Base-by-base conservation (phyloP, 2,329 filamentous ascomycete species). In the Pyrenochaeta sp. region DNA sequence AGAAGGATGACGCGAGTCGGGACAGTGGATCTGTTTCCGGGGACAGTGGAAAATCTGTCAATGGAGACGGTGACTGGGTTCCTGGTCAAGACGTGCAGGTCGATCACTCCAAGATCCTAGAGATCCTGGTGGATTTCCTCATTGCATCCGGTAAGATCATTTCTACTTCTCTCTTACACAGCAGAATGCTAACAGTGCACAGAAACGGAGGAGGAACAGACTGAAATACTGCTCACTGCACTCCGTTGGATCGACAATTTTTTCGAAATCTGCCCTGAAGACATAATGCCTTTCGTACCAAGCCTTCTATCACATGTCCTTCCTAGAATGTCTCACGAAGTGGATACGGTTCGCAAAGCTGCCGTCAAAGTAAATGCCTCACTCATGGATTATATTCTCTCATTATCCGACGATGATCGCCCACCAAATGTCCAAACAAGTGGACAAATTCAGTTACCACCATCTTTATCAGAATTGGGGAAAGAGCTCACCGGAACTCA, bases 71-170 rank as follows among this genome's bases (percentile, higher is more conserved):
- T 48, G 94, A 97, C 65, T 99, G 93, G 91, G 87, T 97, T 31
- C 95, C 95, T 0, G 94, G 95, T 1, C 94, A 99, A 72, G 94
- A 99, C 69, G 91, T 96, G 6, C 88, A 95, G 46, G 89, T 99
- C 50, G 93, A 97, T 71, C 90, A 96, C 71, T 86, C 89, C 48
- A 90, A 88, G 55, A 96, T 99, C 23, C 75, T 99, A 34, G 89
- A 95, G 58, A 99, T 97, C 40, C 74, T 99, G 28, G 91, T 96
- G 2, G 86, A 87, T 9, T 96, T 94, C 52, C 80, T 99, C 30
- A 89, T 96, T 60, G 89, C 89, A 3, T 77, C 87, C 59, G 88
- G 89, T 90, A 74, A 60, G 76, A 68, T 23, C 6, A n/a, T 11
- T n/a, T 19, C 18, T 24, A 10, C 6, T 32, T n/a, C 13, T 29